Conservation (phyloP, 1,284 basidiomycete genomes). For the Trichosporon ovoides region DNA sequence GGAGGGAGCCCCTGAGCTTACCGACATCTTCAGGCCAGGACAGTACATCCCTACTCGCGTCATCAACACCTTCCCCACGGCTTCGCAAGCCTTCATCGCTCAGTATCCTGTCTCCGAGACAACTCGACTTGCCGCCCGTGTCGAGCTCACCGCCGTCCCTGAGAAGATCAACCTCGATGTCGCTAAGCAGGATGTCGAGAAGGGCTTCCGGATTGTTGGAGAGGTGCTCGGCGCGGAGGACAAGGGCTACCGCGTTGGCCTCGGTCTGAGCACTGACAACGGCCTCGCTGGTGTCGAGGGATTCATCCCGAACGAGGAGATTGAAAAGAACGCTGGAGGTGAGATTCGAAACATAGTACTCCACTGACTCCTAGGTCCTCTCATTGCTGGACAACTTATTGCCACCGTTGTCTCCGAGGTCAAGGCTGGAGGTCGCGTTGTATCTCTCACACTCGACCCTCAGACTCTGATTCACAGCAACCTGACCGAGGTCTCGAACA, state of each 20-base stretch:
- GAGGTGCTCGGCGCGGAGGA: constrained; percentile 85
- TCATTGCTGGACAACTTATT: constrained; percentile 59
- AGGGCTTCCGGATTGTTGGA: constrained; percentile 71
- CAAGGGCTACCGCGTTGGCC: constrained; percentile 85
- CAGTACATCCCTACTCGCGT: constrained; percentile 83
- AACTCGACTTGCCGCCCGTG: constrained; percentile 52
- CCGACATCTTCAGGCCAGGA: constrained; percentile 72
- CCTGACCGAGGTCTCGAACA: constrained; percentile 70
- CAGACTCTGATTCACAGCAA: constrained; percentile 50
- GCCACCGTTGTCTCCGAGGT: constrained; percentile 61
- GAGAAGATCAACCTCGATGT: constrained; percentile 83
- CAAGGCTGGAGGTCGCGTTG: constrained; percentile 50
- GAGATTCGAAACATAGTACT: constrained; percentile 11
- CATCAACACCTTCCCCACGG: constrained; percentile 45
- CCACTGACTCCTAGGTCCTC: constrained; percentile 17
- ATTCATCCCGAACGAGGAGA: constrained; percentile 70
- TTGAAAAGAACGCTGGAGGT: constrained; percentile 44
- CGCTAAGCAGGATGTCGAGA: constrained; percentile 67
- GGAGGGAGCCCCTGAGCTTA: constrained; percentile 60
- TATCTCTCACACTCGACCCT: constrained; percentile 51
- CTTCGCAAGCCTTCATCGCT: constrained; percentile 42
- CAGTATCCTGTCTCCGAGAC: constrained; percentile 48
- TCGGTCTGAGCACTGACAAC: constrained; percentile 62
- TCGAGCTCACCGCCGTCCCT: constrained; percentile 85
- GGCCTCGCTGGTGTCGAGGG: constrained; percentile 55